These are phyloP conservation scores for Pythium chondricola DNA, from an alignment of 352 stramenopile genomes.

Conservation along the genomic window DNA sequence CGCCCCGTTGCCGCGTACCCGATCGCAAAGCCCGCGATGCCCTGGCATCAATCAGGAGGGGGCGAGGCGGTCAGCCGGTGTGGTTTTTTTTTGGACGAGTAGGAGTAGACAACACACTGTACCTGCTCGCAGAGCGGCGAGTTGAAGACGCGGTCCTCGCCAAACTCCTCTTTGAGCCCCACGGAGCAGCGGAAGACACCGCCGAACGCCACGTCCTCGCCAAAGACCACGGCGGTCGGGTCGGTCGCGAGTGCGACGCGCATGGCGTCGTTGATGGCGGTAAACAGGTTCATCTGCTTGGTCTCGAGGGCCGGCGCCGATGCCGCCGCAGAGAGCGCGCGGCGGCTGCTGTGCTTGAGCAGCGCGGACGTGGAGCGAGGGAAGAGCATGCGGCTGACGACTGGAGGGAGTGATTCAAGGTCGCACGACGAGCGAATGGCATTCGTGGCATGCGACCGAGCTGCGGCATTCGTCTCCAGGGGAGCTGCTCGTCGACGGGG, in stretches of 20 bases:
- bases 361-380: conserved; percentile 7
- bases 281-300: conserved; percentile 91
- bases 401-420: background rate
- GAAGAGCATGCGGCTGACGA: background rate
- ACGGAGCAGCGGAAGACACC: conserved; percentile 97
- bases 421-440: background rate
- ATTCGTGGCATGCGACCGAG: no score
- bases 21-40: conserved; percentile 94
- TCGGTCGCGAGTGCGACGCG: conserved; percentile 87
- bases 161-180: conserved; percentile 92
- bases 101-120: background rate
- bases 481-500: conserved; percentile 9
- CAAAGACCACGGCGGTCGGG: conserved; percentile 90
- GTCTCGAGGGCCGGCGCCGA: conserved; percentile 28
- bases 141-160: conserved; percentile 94
- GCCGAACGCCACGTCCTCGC: conserved; percentile 98
- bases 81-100: no score
- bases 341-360: conserved; percentile 5
- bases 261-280: conserved; percentile 91
- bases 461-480: background rate
- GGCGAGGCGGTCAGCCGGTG: background rate
- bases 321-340: conserved; percentile 4
- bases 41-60: conserved; percentile 11
- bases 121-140: conserved; percentile 94
- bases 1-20: conserved; percentile 94